Base-by-base conservation (phyloP, 2,329 filamentous ascomycete genomes). In the Calonectria pseudoturangicola region DNA sequence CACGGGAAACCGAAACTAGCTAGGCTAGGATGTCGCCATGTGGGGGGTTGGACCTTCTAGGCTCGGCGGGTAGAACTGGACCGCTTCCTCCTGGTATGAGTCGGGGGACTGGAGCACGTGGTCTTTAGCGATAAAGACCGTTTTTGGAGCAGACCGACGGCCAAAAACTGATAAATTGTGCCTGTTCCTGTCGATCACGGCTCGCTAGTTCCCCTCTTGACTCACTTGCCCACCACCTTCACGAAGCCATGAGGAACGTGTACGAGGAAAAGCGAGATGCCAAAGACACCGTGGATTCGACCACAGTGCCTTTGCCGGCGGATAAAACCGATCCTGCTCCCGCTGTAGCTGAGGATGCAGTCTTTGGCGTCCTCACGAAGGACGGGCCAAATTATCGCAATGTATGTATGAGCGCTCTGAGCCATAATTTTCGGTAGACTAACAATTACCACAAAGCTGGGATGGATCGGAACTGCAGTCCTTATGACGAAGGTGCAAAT, bases 401-500 rank as follows among this genome's bases (percentile, higher is more conserved):
- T 62, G 66, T 63, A 43, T 8, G 51, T 41, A 28, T 21, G 3
- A 6, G 4, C 15, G 3, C 15, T n/a, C 7, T 16, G 18, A 6
- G 4, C 1, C 30, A 9, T 8, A 2, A 16, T 47, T 45, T 47
- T 47, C 12, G n/a, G 25, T 12, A 47, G 6, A 12, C 39, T 48
- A 28, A 54, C 12, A 2, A 16, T n/a, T 8, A 15, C 7, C 5
- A 12, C 15, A 30, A 25, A 83, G 82, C 85, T 41, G n/a, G 84
- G 85, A 54, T 87, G 85, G 86, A 66, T 84, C 4, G 85, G 84
- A 33, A 85, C 85, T 13, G 75, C 81, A 0, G 83, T 82, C 33
- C 80, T 87, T 47, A 87, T 86, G 85, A 84, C 86, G 82, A 87
- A 87, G 79, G 85, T 83, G 2, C 84, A 86, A 71, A 84, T 87